Percentiles rank a stretch among this genome's conserved stretches.
Conservation (phyloP, 2,329 filamentous ascomycete species). For the Xylariomycetidae sp. region DNA sequence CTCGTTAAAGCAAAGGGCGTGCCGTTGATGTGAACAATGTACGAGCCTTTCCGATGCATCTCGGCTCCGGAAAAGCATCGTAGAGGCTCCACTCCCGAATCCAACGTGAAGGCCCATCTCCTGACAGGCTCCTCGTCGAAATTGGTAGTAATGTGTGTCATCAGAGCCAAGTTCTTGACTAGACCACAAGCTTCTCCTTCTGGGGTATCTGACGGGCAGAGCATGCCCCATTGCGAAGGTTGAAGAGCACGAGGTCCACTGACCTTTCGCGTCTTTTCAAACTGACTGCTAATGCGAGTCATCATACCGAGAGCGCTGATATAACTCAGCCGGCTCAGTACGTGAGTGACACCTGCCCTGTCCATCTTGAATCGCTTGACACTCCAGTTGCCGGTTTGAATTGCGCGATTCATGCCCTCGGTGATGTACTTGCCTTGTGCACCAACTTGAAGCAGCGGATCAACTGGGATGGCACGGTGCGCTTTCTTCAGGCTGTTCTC, state of each 20-base stretch:
- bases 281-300: constrained; percentile 97
- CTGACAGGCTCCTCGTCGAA: constrained; percentile 88
- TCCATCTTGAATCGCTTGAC: constrained; percentile 99
- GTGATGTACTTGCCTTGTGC: constrained; percentile 85
- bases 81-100: constrained; percentile 74
- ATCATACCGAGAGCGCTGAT: constrained; percentile 98
- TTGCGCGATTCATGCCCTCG: constrained; percentile 87
- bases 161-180: constrained; percentile 94
- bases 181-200: constrained; percentile 98
- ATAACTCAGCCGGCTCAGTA: constrained; percentile 90
- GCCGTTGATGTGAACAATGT: constrained; percentile 91
- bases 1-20: constrained; percentile 85
- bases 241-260: constrained; percentile 92
- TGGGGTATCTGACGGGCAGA: constrained; percentile 93
- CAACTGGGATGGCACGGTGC: constrained; percentile 80
- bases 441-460: constrained; percentile 77
- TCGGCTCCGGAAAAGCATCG: constrained; percentile 69
- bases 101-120: constrained; percentile 78
- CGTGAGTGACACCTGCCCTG: constrained; percentile 90
- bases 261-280: constrained; percentile 97
- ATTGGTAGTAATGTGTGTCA: constrained; percentile 98
- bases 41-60: constrained; percentile 76
- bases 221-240: constrained; percentile 96
- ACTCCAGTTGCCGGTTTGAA: constrained; percentile 96
- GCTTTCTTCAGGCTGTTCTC: constrained; percentile 95